A percentile compares a stretch with the other conserved stretches of the same genome.
Conservation (phyloP, 1,284 basidiomycete species). For the Moesziomyces parantarcticus region DNA sequence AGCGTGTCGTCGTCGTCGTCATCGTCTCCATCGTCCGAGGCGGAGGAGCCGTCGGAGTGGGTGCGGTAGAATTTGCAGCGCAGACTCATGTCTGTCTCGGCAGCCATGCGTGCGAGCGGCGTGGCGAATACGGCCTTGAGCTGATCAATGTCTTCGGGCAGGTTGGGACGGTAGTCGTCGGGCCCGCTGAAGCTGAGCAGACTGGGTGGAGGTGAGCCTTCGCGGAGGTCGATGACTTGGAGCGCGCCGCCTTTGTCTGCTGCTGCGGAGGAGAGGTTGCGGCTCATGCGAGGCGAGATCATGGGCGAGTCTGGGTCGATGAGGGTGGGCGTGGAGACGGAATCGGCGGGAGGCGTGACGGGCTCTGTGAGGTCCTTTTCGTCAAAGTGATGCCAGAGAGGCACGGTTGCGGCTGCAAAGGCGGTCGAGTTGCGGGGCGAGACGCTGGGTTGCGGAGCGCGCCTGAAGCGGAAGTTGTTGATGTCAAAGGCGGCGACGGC, state of each 20-base stretch:
- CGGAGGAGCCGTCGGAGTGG: conserved; percentile 6
- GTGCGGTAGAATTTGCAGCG: conserved; percentile 34
- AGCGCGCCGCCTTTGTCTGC: not conserved
- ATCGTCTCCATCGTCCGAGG: conserved; percentile 16
- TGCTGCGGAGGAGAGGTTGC: conserved; percentile 15
- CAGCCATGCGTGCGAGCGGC: conserved; percentile 20
- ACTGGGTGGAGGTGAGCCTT: conserved; percentile 34
- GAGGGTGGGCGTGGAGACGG: conserved; percentile 15
- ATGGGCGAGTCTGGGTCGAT: conserved; percentile 30
- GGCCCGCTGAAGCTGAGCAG: conserved; percentile 24
- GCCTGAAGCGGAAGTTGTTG: conserved; percentile 31
- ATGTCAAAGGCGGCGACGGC: conserved; percentile 38
- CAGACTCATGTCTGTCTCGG: conserved; percentile 33
- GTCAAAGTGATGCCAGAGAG: conserved; percentile 20
- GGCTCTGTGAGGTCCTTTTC: conserved; percentile 11
- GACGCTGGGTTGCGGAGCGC: conserved; percentile 4
- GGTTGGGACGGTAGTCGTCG: conserved; percentile 14
- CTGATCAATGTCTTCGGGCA: conserved; percentile 21
- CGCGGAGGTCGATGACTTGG: conserved; percentile 21
- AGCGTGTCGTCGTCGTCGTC: conserved; percentile 2
- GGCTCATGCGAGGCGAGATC: conserved; percentile 33
- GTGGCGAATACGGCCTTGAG: conserved; percentile 27
- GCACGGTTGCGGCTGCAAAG: conserved; percentile 9
- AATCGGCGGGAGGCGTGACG: conserved; percentile 28
- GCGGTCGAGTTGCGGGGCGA: conserved; percentile 24